Conservation (phyloP, 495 filamentous ascomycete genomes). For the Penicillium soppii region DNA sequence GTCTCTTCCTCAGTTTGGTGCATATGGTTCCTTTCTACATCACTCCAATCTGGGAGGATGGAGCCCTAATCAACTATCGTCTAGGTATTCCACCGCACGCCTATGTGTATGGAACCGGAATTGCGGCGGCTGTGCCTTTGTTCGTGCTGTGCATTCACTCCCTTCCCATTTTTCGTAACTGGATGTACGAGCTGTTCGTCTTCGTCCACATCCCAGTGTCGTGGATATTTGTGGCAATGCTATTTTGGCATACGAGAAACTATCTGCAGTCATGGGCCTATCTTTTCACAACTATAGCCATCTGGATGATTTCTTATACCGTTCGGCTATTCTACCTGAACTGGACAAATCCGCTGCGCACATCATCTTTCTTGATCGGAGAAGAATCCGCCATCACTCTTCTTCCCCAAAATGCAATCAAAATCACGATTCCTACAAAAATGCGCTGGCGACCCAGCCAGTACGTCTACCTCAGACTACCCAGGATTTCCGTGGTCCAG, state of each 20-base stretch:
- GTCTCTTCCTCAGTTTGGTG: conserved; percentile 75
- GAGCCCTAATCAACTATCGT: conserved; percentile 63
- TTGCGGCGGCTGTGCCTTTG: conserved; percentile 82
- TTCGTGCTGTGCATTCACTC: conserved; percentile 81
- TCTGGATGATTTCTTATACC: conserved; percentile 69
- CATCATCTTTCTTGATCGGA: conserved; percentile 72
- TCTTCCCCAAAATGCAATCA: conserved; percentile 88
- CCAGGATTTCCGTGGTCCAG: conserved; percentile 81
- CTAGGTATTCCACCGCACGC: conserved; percentile 58
- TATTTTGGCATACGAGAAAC: conserved; percentile 97
- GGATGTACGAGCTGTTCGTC: conserved; percentile 82
- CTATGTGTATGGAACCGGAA: conserved; percentile 82
- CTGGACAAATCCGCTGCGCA: conserved; percentile 77
- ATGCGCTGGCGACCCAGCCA: conserved; percentile 93
- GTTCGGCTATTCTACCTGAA: conserved; percentile 75
- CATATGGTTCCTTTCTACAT: conserved; percentile 90
- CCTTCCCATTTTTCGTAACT: conserved; percentile 61
- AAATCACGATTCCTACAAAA: conserved; percentile 88
- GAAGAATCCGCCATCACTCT: conserved; percentile 85
- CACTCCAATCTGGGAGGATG: conserved; percentile 79
- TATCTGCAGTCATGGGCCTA: conserved; percentile 91
- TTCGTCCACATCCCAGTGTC: conserved; percentile 78
- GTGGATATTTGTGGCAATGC: conserved; percentile 74
- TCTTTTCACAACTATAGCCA: conserved; percentile 75
- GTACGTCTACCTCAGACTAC: conserved; percentile 93